Evolutionary conservation across 768 basidiomycete species (phyloP), one percentile per base, ranked within the genome.

Genomic region (Panaeolus cyanescens): DNA sequence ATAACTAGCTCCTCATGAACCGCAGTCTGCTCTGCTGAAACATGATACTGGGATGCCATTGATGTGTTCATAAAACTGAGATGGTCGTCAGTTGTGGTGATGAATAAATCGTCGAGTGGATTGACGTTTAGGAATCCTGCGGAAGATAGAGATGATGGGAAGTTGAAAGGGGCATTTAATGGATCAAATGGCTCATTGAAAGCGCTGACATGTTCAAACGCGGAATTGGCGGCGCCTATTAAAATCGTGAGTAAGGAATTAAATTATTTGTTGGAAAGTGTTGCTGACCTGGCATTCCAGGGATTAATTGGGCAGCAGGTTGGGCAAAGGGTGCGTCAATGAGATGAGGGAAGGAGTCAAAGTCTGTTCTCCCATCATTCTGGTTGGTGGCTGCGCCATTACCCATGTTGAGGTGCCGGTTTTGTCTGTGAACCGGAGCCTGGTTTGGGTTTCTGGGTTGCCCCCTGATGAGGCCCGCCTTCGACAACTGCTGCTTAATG

Each of bases 401-500:
- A 45, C 72, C 71, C 34, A 50, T 70, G 64, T 61, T 68, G 71
- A 53, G 71, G 59, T 37, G 69, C 64, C 32, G 72, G 65, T 0
- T 68, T 62, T 45, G 45, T 20, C 45, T 50, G 25, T 50, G 45
- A 28, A 50, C 30, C 22, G 79, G 73, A 54, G 74, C 70, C 63
- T 79, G 76, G 58, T 81, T 67, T 60, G 83, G 77, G 60, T 84
- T 81, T 53, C 90, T 86, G 13, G 91, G 92, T 69, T 92, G 91
- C 39, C 92, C 92, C 32, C 92, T 88, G 66, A 93, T 92, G 70
- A 92, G 84, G 62, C 91, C 91, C 42, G 87, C 86, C 63, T 86
- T 80, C 39, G 89, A 88, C 59, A 93, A 81, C 70, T 92, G 89
- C 32, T 88, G 85, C 74, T 93, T 94, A 74, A 94, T 93, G 62